These are phyloP conservation scores for Kappamyces sp. DNA, from an alignment of 192 early-diverging fungal genomes.

Conservation along the genomic window DNA sequence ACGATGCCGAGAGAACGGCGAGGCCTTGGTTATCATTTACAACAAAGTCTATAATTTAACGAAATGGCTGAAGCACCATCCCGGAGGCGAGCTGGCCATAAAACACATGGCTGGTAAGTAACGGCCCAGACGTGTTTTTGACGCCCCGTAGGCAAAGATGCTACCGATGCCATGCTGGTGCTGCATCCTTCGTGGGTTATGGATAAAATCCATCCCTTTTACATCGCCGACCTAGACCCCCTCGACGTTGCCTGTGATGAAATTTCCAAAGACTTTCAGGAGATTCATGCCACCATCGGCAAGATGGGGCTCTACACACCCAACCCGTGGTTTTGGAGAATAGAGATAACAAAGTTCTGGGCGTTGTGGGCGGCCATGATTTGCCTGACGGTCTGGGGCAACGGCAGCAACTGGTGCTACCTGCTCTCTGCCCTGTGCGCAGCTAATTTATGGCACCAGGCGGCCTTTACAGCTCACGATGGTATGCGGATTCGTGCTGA, in stretches of 20 bases:
- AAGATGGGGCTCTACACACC: conserved; percentile 62
- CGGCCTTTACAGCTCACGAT: conserved; percentile 91
- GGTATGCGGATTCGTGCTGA: conserved; percentile 18
- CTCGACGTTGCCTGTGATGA: conserved; percentile 19
- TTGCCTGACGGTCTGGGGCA: conserved; percentile 21
- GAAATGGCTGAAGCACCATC: conserved; percentile 66
- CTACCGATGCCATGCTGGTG: conserved; percentile 81
- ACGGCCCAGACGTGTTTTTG: neutral
- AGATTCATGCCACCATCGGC: conserved; percentile 60
- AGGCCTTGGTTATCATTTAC: conserved; percentile 77
- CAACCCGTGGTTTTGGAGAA: conserved; percentile 46
- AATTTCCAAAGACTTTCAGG: conserved; percentile 49
- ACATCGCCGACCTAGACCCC: conserved; percentile 61
- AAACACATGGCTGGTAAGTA: conserved; percentile 72
- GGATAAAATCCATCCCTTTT: conserved; percentile 74
- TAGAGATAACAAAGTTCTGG: conserved; percentile 41
- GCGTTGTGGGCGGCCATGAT: conserved; percentile 29
- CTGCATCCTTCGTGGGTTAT: conserved; percentile 82
- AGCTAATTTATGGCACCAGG: conserved; percentile 72
- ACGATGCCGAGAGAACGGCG: conserved; percentile 35
- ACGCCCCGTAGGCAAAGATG: conserved; percentile 50
- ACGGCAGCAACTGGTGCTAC: conserved; percentile 20
- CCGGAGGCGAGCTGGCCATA: conserved; percentile 87
- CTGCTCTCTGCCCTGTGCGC: conserved; percentile 30
- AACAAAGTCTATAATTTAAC: conserved; percentile 86